These are phyloP conservation scores for Metschnikowia lachancei DNA, from an alignment of 805 yeast species.

Conservation along the genomic window DNA sequence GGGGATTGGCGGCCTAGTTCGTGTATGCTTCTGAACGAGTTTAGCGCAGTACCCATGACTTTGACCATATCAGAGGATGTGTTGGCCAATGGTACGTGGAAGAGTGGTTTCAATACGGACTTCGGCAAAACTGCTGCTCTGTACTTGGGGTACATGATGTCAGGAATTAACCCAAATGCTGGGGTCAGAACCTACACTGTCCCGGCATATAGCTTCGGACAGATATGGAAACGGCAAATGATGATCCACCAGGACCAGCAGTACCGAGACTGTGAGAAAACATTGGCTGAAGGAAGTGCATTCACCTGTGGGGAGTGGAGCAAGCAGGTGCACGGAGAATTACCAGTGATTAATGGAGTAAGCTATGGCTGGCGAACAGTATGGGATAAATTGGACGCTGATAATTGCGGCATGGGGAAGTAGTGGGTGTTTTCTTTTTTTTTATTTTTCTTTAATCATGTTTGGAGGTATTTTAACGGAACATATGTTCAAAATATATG, in stretches of 20 bases:
- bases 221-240: constrained; percentile 4
- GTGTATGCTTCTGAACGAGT: constrained; percentile 4
- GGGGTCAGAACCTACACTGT: neutral
- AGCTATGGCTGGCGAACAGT: neutral
- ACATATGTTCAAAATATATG: too few relatives aligned
- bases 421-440: too few relatives aligned
- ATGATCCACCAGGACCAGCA: constrained; percentile 5
- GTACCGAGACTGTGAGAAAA: neutral
- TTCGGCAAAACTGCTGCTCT: neutral
- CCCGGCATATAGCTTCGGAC: constrained; percentile 3
- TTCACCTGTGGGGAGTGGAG: constrained; percentile 1
- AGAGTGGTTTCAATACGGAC: neutral
- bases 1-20: constrained; percentile 1
- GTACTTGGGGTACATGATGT: neutral
- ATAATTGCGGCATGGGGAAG: constrained; percentile 1
- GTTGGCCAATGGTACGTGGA: neutral
- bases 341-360: neutral
- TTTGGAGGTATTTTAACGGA: too few relatives aligned
- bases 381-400: neutral
- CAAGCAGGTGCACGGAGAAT: neutral
- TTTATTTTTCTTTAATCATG: too few relatives aligned
- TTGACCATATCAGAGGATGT: neutral
- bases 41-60: neutral
- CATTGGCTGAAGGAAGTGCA: neutral
- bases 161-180: neutral